phyloP scores from a whole-genome alignment of 208 protist species.

The Acanthamoeba triangularis region DNA sequence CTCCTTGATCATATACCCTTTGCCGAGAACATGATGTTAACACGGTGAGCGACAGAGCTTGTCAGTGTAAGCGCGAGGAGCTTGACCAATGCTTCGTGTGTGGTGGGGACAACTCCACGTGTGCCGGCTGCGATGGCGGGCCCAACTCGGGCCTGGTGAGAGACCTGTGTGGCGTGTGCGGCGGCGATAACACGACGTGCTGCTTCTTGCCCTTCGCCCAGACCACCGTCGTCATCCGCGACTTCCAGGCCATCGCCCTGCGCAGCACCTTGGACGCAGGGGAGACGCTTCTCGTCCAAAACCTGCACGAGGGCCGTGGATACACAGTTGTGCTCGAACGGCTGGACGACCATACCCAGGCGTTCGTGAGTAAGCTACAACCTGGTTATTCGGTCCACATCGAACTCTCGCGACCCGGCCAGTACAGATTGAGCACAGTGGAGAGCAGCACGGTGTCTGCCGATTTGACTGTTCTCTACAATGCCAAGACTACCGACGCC shows the following conservation, averaged over 20 bases:
- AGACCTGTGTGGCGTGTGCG: constrained; percentile 35
- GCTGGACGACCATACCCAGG: neutral
- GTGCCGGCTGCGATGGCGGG: constrained; percentile 1
- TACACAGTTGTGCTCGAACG: neutral
- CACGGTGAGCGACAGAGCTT: neutral
- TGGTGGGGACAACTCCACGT: neutral
- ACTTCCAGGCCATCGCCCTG: neutral
- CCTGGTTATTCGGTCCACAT: neutral
- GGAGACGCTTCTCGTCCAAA: neutral
- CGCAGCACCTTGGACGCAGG: neutral
- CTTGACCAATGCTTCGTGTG: neutral
- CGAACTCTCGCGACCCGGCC: neutral
- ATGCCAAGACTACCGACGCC: neutral
- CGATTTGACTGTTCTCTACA: neutral
- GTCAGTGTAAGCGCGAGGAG: neutral
- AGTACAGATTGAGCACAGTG: neutral
- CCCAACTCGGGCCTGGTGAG: neutral
- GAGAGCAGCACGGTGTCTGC: neutral
- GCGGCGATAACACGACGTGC: constrained; percentile 4
- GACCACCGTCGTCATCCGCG: neutral
- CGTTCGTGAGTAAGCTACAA: neutral
- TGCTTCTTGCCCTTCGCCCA: constrained; percentile 3
- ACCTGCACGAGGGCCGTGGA: neutral
- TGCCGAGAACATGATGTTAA: no score
- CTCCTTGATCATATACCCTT: neutral